Base-by-base conservation (phyloP, 495 filamentous ascomycete species). In the Achaetomiella virescens region DNA sequence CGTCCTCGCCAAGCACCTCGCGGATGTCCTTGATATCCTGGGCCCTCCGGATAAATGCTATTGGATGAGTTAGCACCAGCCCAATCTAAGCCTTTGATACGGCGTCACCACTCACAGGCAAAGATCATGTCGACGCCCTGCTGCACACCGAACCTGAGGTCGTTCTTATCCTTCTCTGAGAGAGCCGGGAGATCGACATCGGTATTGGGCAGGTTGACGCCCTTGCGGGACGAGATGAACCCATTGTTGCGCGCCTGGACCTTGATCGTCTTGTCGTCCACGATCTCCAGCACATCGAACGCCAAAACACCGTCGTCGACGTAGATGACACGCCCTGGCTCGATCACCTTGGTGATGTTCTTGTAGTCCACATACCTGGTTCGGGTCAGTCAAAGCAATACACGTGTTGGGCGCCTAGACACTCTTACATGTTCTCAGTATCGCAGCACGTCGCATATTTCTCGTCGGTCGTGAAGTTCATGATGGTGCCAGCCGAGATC, bases 101-200 rank as follows among this genome's bases (percentile, higher is more conserved):
- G 10, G 8, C 33, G 31, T 15, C 1, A 17, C 17, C 18, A 60
- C 65, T 31, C 48, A 69, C 67, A 97, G 50, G 93, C 93, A 71
- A 97, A 98, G 61, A 98, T 78, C 93, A 98, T 98, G 75, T 98
- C 92, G 49, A 98, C 92, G 36, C 85, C 84, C 82, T 97, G 97
- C 84, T 93, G 89, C 36, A 97, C 93, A 72, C 93, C 93, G 68
- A 98, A 98, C 63, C 80, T 78, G 54, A 98, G 81, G 75, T 98
- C 93, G 58, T 74, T 79, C 76, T 93, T 88, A 73, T 98, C 93
- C 80, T 98, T 98, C 79, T 97, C 90, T n/a, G 93, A 97, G 15
- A 98, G 81, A 62, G 93, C 88, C 18, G 93, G 93, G 38, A 98
- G 90, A 72, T 98, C 93, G 69, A 98, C 92, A 74, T 98, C 91